A percentile compares a stretch with the other conserved stretches of the same genome.
Conservation (phyloP, 2,329 filamentous ascomycete genomes). For the Claviceps quebecensis region DNA sequence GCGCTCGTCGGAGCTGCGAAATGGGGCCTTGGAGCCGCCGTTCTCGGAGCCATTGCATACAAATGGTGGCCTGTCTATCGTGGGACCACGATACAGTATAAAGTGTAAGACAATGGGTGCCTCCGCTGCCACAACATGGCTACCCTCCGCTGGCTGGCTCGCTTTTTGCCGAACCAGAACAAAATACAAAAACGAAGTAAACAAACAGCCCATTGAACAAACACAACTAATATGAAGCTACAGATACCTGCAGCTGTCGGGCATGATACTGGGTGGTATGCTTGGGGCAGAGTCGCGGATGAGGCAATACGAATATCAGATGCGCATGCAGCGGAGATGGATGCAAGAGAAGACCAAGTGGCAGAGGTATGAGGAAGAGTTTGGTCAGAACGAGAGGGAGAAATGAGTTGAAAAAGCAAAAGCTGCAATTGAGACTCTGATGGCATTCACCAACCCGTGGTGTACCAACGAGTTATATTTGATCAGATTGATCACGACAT, state of each 20-base stretch:
- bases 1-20: conserved; percentile 53
- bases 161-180: background rate
- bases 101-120: conserved; percentile 43
- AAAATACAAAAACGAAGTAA: background rate
- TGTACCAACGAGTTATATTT: background rate
- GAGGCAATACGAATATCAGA: conserved; percentile 49
- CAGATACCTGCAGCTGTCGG: conserved; percentile 74
- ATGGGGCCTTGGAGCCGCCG: conserved; percentile 54
- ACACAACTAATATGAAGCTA: background rate
- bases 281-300: conserved; percentile 60
- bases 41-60: conserved; percentile 49
- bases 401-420: conserved; percentile 11
- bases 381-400: conserved; percentile 26
- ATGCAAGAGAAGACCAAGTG: conserved; percentile 53
- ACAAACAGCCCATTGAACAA: background rate
- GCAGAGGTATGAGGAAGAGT: conserved; percentile 52
- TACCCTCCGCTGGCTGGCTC: background rate
- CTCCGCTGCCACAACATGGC: background rate
- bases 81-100: conserved; percentile 60
- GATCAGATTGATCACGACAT: too few species aligned
- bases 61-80: conserved; percentile 58
- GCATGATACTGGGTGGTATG: conserved; percentile 67
- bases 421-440: background rate
- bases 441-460: background rate
- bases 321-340: conserved; percentile 51